Evolutionary conservation across 768 basidiomycete genomes (phyloP).

Genomic region (Lactifluus pinguis): DNA sequence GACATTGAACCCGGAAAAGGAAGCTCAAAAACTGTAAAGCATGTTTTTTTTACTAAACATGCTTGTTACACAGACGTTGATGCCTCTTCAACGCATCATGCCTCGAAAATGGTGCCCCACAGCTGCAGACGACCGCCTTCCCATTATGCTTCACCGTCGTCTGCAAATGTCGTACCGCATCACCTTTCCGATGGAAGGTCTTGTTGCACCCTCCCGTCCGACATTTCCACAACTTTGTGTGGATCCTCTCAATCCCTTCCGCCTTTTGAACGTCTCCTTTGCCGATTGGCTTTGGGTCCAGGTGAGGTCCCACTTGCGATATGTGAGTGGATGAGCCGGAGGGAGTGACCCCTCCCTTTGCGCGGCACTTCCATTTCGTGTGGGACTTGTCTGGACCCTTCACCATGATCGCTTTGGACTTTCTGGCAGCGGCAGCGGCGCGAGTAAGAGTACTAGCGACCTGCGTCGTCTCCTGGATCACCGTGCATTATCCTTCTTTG

Average conservation of each 20-base stretch:
- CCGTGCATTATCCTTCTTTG: neutral
- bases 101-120: constrained; percentile 14
- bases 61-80: constrained; percentile 9
- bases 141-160: constrained; percentile 14
- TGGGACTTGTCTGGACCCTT: constrained; percentile 8
- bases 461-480: constrained; percentile 5
- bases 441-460: neutral
- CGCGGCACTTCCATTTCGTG: constrained; percentile 11
- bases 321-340: constrained; percentile 3
- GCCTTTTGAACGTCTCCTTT: neutral
- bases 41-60: neutral
- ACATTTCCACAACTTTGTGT: constrained; percentile 14
- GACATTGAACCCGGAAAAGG: too few species aligned
- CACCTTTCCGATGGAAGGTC: constrained; percentile 9
- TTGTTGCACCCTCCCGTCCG: constrained; percentile 12
- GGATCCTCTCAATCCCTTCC: constrained; percentile 10
- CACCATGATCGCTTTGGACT: neutral
- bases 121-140: constrained; percentile 11
- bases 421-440: neutral
- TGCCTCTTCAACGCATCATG: constrained; percentile 14
- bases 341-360: neutral
- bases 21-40: neutral
- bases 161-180: constrained; percentile 13
- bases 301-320: neutral
- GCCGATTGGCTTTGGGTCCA: neutral